Percentiles rank a stretch among this genome's conserved stretches.
These are phyloP conservation scores for Fusarium citri DNA, from an alignment of 2,329 filamentous ascomycete genomes.

Conservation along the genomic window DNA sequence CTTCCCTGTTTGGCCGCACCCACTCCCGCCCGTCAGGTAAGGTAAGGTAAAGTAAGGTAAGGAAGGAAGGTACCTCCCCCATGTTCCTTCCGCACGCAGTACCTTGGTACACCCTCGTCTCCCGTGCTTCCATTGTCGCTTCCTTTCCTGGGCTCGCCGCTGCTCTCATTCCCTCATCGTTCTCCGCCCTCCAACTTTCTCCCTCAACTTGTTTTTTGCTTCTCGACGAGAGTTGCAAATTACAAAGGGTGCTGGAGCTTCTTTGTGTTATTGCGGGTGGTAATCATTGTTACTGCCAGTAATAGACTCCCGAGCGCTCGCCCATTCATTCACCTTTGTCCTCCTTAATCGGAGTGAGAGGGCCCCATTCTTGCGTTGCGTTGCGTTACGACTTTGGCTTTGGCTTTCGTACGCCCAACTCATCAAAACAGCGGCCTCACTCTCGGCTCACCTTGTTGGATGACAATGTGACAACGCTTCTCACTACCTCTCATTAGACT, in stretches of 20 bases:
- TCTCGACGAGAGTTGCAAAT: slow-evolving; percentile 48
- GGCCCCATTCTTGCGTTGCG: slow-evolving; percentile 22
- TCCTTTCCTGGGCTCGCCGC: slow-evolving; percentile 42
- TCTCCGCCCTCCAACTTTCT: slow-evolving; percentile 50
- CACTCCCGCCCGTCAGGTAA: slow-evolving; percentile 44
- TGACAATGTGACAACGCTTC: slow-evolving; percentile 45
- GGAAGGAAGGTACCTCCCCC: slow-evolving; percentile 19
- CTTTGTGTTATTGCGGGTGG: slow-evolving; percentile 38
- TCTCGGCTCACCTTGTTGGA: slow-evolving; percentile 43
- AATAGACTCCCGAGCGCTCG: slow-evolving; percentile 21
- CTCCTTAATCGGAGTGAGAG: slow-evolving; percentile 39
- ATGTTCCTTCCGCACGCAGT: slow-evolving; percentile 36
- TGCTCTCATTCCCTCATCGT: slow-evolving; percentile 49
- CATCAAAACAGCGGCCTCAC: slow-evolving; percentile 46
- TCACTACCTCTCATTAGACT: slow-evolving; percentile 31
- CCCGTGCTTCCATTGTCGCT: slow-evolving; percentile 32
- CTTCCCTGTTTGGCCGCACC: slow-evolving; percentile 47
- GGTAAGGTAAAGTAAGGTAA: slow-evolving; percentile 14
- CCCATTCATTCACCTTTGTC: slow-evolving; percentile 27
- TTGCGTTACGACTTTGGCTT: neutral
- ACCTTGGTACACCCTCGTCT: slow-evolving; percentile 47
- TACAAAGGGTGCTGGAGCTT: slow-evolving; percentile 39
- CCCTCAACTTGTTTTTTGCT: slow-evolving; percentile 45
- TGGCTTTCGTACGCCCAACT: slow-evolving; percentile 34
- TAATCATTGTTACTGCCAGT: slow-evolving; percentile 37